Conservation (phyloP, 768 basidiomycete genomes). For the Termitomyces sp. region DNA sequence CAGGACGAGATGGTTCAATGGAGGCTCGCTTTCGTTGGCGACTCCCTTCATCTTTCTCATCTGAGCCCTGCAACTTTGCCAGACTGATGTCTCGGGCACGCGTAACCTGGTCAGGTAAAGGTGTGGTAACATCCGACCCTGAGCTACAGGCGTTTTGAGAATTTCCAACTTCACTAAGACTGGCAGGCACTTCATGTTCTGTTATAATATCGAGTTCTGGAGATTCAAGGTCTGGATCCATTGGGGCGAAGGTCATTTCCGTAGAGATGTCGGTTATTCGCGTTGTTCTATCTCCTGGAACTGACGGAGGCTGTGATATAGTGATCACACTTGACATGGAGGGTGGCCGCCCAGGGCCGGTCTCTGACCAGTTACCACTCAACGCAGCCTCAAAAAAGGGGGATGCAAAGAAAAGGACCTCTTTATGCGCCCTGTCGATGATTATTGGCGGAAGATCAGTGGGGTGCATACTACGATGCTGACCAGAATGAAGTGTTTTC, state of each 20-base stretch:
- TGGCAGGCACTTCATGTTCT: constrained; percentile 32
- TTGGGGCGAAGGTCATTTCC: constrained; percentile 56
- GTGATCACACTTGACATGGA: constrained; percentile 83
- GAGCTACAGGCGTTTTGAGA: constrained; percentile 11
- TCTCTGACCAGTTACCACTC: constrained; percentile 91
- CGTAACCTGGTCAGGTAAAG: constrained; percentile 20
- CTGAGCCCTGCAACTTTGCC: constrained; percentile 49
- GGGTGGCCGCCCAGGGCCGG: constrained; percentile 51
- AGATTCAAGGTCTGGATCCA: constrained; percentile 42
- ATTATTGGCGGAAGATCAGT: not conserved
- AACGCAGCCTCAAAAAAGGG: constrained; percentile 92
- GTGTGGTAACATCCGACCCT: constrained; percentile 7
- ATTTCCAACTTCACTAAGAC: constrained; percentile 30
- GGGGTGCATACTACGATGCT: constrained; percentile 21
- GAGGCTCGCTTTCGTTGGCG: constrained; percentile 10
- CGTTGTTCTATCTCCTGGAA: constrained; percentile 43
- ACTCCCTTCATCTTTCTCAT: constrained; percentile 4
- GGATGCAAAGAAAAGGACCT: constrained; percentile 88
- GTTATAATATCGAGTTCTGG: constrained; percentile 36
- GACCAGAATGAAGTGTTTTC: constrained; percentile 89
- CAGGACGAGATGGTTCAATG: constrained; percentile 17
- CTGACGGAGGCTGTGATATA: constrained; percentile 66
- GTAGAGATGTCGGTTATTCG: constrained; percentile 34
- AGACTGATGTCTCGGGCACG: constrained; percentile 49
- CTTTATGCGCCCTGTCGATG: constrained; percentile 75